These are phyloP conservation scores for Aaosphaeria arxii DNA, from an alignment of 2,329 filamentous ascomycete genomes.

Conservation along the genomic window DNA sequence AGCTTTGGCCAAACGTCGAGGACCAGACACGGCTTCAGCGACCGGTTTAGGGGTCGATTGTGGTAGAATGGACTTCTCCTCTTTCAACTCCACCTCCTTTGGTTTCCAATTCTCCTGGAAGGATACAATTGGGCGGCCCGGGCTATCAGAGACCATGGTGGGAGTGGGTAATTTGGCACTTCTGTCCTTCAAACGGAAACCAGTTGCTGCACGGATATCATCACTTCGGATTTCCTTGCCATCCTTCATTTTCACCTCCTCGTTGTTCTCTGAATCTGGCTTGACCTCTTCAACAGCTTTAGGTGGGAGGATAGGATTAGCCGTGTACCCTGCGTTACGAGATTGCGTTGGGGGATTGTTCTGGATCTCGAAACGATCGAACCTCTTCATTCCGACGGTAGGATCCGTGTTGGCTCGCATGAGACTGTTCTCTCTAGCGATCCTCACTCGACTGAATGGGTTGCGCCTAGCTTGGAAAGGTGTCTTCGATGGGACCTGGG, in stretches of 20 bases:
- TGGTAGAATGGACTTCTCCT: constrained; percentile 34
- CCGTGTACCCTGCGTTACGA: constrained; percentile 74
- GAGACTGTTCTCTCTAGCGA: constrained; percentile 46
- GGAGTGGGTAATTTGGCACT: constrained; percentile 85
- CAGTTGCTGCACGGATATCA: constrained; percentile 86
- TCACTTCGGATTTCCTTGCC: constrained; percentile 80
- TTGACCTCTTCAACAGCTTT: constrained; percentile 25
- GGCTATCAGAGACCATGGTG: constrained; percentile 84
- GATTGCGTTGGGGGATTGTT: constrained; percentile 81
- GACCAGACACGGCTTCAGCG: constrained; percentile 14
- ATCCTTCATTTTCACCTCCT: constrained; percentile 61
- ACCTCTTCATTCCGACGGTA: constrained; percentile 40
- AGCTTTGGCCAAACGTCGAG: constrained; percentile 32
- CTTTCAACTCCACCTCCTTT: constrained; percentile 69
- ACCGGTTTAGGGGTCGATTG: constrained; percentile 16
- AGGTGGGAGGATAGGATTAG: constrained; percentile 51
- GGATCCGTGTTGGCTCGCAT: constrained; percentile 45
- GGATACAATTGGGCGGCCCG: constrained; percentile 93
- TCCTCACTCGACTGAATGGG: constrained; percentile 61
- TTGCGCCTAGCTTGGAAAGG: constrained; percentile 58
- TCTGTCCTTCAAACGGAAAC: constrained; percentile 81
- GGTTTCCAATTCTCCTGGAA: constrained; percentile 84
- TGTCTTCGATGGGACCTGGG: constrained; percentile 39
- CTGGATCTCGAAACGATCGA: constrained; percentile 69
- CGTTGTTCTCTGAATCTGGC: constrained; percentile 27